Percentiles rank a stretch among this genome's conserved stretches.
phyloP scores from a whole-genome alignment of 805 yeast genomes.

The Candida cerambycidarum region DNA sequence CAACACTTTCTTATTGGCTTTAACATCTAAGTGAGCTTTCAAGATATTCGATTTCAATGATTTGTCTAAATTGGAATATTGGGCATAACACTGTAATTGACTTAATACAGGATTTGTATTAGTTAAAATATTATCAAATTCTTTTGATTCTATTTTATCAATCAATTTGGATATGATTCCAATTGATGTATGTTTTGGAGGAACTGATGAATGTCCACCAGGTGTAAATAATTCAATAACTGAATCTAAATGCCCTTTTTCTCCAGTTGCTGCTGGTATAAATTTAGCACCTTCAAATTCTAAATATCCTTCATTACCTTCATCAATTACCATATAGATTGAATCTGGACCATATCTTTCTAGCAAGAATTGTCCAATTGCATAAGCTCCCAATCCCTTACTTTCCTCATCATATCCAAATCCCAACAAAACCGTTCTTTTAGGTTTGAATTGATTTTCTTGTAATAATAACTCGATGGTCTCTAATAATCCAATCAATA shows the following conservation, averaged over 20 bases:
- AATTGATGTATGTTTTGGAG: conserved; percentile 49
- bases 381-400: conserved; percentile 39
- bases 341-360: conserved; percentile 43
- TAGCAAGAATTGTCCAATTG: conserved; percentile 33
- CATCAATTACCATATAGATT: conserved; percentile 46
- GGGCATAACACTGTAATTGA: conserved; percentile 48
- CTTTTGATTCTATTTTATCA: conserved; percentile 36
- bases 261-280: conserved; percentile 48
- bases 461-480: conserved; percentile 32
- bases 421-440: conserved; percentile 44
- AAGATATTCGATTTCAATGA: conserved; percentile 37
- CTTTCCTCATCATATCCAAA: conserved; percentile 55
- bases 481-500: conserved; percentile 43
- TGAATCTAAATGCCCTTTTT: conserved; percentile 47
- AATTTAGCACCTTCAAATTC: conserved; percentile 36
- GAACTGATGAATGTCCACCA: conserved; percentile 54
- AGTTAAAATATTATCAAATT: conserved; percentile 37
- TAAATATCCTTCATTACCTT: conserved; percentile 27
- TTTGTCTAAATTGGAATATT: conserved; percentile 37
- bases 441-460: conserved; percentile 36
- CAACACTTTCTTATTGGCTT: conserved; percentile 38
- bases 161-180: conserved; percentile 47
- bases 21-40: conserved; percentile 32
- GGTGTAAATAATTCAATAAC: conserved; percentile 42
- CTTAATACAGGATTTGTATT: conserved; percentile 44